phyloP scores from a whole-genome alignment of 2,329 filamentous ascomycete species.

The Epicoccum nigrum region DNA sequence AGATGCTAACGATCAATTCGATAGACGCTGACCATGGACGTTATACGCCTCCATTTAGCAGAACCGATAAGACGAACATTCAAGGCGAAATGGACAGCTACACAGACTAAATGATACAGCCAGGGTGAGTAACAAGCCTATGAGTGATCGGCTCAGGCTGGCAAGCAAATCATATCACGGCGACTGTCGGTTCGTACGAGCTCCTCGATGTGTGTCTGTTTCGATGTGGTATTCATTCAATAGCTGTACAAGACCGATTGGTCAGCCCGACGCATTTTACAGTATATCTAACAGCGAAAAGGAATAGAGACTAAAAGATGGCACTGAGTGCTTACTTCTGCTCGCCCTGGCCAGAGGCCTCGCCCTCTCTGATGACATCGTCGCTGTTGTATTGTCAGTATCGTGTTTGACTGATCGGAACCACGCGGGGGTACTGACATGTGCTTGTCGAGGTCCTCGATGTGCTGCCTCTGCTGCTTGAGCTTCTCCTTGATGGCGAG shows the following conservation, averaged over 20 bases:
- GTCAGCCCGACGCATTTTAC: constrained; percentile 27
- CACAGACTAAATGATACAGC: too few species aligned
- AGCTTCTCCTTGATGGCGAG: constrained; percentile 72
- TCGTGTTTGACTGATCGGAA: not conserved
- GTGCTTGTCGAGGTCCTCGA: constrained; percentile 83
- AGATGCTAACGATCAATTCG: too few species aligned
- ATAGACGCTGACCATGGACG: too few species aligned
- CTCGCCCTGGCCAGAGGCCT: constrained; percentile 69
- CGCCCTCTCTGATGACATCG: constrained; percentile 74
- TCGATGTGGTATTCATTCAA: constrained; percentile 11
- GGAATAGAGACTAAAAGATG: constrained; percentile 18
- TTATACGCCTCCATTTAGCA: too few species aligned
- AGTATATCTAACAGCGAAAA: constrained; percentile 16
- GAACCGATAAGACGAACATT: too few species aligned
- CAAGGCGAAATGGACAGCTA: too few species aligned
- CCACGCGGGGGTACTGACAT: constrained; percentile 67
- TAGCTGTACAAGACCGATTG: constrained; percentile 24
- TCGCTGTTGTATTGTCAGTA: constrained; percentile 61
- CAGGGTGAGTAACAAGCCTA: too few species aligned
- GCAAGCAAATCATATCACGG: too few species aligned
- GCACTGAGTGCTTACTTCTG: constrained; percentile 36
- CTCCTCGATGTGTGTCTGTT: not conserved
- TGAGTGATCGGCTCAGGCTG: too few species aligned
- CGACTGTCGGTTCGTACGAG: too few species aligned
- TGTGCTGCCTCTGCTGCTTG: constrained; percentile 77